Conservation (phyloP, 2,329 filamentous ascomycete species). For the Seiridium unicorne region DNA sequence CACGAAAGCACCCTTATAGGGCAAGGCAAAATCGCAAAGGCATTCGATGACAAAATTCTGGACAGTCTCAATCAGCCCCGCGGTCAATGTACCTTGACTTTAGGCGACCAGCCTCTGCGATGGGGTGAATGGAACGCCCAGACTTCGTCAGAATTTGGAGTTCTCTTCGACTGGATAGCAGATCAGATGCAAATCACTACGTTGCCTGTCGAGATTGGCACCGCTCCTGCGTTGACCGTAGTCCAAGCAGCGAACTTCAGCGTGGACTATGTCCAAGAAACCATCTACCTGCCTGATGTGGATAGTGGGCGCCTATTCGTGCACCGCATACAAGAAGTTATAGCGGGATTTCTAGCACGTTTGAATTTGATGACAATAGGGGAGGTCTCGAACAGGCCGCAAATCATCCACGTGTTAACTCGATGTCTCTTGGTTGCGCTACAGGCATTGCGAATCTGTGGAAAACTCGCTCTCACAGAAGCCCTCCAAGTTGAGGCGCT, state of each 20-base stretch:
- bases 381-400: slow-evolving; percentile 19
- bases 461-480: slow-evolving; percentile 29
- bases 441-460: slow-evolving; percentile 42
- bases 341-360: slow-evolving; percentile 38
- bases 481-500: slow-evolving; percentile 47
- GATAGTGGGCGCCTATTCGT: slow-evolving; percentile 39
- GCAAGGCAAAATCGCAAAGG: slow-evolving; percentile 45
- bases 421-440: slow-evolving; percentile 35
- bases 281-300: slow-evolving; percentile 36
- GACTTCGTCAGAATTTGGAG: slow-evolving; percentile 60
- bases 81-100: slow-evolving; percentile 37
- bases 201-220: slow-evolving; percentile 13
- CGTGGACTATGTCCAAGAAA: slow-evolving; percentile 44
- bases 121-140: slow-evolving; percentile 59
- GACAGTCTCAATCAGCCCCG: slow-evolving; percentile 27
- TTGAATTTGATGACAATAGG: slow-evolving; percentile 23
- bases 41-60: slow-evolving; percentile 27
- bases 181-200: slow-evolving; percentile 39
- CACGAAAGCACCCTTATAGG: slow-evolving; percentile 60
- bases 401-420: slow-evolving; percentile 33
- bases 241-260: slow-evolving; percentile 42
- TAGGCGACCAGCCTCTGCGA: slow-evolving; percentile 47
- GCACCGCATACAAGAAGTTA: slow-evolving; percentile 40
- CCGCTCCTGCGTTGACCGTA: slow-evolving; percentile 13
- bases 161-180: slow-evolving; percentile 57